Evolutionary conservation across 1,284 basidiomycete species (phyloP), one percentile per base, ranked within the genome.

Genomic region (Blastosporella zonata): DNA sequence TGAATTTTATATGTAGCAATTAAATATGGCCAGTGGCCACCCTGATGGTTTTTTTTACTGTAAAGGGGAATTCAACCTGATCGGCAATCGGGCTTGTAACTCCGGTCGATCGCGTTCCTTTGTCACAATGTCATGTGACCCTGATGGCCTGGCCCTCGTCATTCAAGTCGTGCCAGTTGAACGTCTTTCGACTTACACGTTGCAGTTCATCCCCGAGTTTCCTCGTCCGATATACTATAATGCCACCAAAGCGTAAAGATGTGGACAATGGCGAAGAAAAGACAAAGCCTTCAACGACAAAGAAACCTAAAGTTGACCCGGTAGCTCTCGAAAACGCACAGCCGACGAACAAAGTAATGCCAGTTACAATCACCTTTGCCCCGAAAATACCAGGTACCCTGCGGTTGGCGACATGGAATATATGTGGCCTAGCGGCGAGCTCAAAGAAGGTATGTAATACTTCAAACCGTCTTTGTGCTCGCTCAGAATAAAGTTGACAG

Each of bases 341-440:
- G 59, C 86, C 84, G 28, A 89, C 77, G 43, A 90, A 90, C 65
- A 88, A 81, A 62, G 75, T 77, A 1, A 58, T 90, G 2, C 88
- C 87, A n/a, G 72, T 68, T n/a, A 63, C 70, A 28, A 81, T 90
- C 42, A 52, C 62, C 10, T 84, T 90, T 59, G 74, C 81, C n/a
- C 67, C 71, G 7, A 75, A 77, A 50, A 58, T 47, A 33, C 59
- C 67, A 20, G 75, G 72, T 5, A 71, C 78, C 2, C 54, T 81
- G 28, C 74, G 87, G n/a, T 69, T 91, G 27, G 76, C 77, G 13
- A 65, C 84, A 6, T 91, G 87, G 87, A 91, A 91, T 60, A 77
- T 91, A 8, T 86, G 81, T 56, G 81, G 87, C 6, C 67, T 87
- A 35, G 80, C 79, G 39, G 76, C 85, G 0, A 78, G 80, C 50